Evolutionary conservation across 2,329 filamentous ascomycete species (phyloP).

Genomic region (Colletotrichum shisoi): DNA sequence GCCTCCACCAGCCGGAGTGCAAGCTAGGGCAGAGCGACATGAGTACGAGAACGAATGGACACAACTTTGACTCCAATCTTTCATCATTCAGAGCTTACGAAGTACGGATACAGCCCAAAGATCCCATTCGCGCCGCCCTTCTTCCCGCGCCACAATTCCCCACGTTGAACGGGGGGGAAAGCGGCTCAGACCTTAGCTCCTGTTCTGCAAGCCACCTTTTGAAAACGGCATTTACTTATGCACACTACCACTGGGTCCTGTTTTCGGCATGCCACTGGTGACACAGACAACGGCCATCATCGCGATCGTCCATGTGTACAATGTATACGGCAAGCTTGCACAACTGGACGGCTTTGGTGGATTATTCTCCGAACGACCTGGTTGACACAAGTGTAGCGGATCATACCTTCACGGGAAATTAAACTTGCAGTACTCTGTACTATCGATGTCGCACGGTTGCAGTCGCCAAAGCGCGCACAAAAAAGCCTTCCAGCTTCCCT

Average conservation of each 20-base stretch:
- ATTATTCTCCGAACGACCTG: constrained; percentile 23
- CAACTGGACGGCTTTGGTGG: constrained; percentile 1
- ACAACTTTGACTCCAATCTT: constrained; percentile 8
- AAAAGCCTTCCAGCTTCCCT: constrained; percentile 3
- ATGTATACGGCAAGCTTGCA: constrained; percentile 11
- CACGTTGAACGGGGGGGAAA: constrained; percentile 5
- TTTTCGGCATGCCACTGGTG: constrained; percentile 13
- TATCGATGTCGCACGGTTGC: constrained; percentile 35
- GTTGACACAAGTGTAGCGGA: constrained; percentile 22
- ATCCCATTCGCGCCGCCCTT: constrained; percentile 20
- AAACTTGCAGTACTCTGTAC: not conserved
- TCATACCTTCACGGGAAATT: constrained; percentile 16
- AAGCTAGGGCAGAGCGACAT: not conserved
- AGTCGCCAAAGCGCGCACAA: constrained; percentile 25
- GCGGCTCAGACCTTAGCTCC: not conserved
- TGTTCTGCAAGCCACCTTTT: constrained; percentile 24
- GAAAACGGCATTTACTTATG: constrained; percentile 26
- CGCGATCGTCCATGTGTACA: constrained; percentile 15
- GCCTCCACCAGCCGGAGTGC: not conserved
- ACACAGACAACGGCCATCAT: constrained; percentile 25
- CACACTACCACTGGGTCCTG: constrained; percentile 2
- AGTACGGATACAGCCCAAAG: constrained; percentile 7
- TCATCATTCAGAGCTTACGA: constrained; percentile 32
- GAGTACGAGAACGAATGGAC: not conserved
- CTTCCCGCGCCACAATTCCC: constrained; percentile 18